A percentile compares a stretch with the other conserved stretches of the same genome.
Conservation (phyloP, 208 protist genomes). For the Acanthamoeba divionensis region DNA sequence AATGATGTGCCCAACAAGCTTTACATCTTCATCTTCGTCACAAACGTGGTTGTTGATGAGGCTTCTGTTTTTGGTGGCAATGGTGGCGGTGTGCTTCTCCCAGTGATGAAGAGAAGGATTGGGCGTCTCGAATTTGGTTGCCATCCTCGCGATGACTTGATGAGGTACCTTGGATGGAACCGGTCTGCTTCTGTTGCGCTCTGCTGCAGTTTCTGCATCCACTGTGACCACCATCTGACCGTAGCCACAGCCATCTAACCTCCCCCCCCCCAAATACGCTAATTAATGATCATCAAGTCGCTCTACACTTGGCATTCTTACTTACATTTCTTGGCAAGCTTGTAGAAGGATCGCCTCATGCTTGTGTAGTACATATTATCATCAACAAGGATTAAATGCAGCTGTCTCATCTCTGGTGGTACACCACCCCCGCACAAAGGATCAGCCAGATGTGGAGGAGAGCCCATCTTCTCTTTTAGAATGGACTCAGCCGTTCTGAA, state of each 20-base stretch:
- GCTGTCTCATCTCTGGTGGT: not conserved
- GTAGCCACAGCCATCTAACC: not conserved
- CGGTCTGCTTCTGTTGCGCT: not conserved
- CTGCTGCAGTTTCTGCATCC: not conserved
- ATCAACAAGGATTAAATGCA: not conserved
- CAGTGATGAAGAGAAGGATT: not conserved
- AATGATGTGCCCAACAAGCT: no score
- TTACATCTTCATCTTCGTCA: no score
- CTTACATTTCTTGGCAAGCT: not conserved
- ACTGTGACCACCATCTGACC: not conserved
- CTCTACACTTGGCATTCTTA: not conserved
- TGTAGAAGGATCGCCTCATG: constrained; percentile 27
- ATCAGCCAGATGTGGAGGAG: not conserved
- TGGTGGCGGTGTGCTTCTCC: not conserved
- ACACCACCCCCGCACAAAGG: not conserved
- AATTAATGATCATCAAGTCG: not conserved
- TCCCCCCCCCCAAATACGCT: not conserved
- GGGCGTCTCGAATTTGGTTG: not conserved
- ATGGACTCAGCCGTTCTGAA: not conserved
- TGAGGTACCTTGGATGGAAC: not conserved
- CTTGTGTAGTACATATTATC: constrained; percentile 46
- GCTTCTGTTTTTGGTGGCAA: no score
- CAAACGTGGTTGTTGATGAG: no score
- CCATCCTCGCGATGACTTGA: constrained; percentile 22
- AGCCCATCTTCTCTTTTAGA: not conserved